phyloP scores from a whole-genome alignment of 2,329 filamentous ascomycete species.

The Ophiosphaerella herpotricha region DNA sequence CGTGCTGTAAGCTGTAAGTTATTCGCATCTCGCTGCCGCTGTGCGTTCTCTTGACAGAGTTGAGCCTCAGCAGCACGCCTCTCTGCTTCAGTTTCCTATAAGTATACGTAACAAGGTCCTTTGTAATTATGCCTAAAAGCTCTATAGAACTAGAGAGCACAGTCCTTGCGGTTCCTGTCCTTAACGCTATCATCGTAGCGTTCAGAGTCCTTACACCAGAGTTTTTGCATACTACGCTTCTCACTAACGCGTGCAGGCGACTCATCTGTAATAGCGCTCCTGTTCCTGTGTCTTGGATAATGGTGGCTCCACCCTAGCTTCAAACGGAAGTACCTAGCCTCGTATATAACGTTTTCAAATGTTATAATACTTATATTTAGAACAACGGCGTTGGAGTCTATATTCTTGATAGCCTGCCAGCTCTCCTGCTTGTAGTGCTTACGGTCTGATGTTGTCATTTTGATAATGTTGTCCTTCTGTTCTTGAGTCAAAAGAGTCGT shows the following conservation, averaged over 20 bases:
- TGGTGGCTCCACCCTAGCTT: too few species aligned
- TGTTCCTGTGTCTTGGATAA: too few species aligned
- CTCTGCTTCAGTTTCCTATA: background rate
- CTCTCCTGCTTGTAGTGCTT: too few species aligned
- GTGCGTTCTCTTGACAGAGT: background rate
- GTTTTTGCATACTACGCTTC: constrained; percentile 1
- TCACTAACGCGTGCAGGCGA: constrained; percentile 4
- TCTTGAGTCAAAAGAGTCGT: too few species aligned
- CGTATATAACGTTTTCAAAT: too few species aligned
- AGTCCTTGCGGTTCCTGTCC: background rate
- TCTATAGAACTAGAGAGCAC: constrained; percentile 4
- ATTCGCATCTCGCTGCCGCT: background rate
- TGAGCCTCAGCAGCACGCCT: background rate
- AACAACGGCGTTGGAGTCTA: too few species aligned
- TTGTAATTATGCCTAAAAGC: background rate
- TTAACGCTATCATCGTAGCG: constrained; percentile 1
- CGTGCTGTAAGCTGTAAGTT: background rate
- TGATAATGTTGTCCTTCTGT: too few species aligned
- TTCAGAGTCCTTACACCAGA: background rate
- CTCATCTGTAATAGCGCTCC: too few species aligned
- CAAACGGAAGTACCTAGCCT: too few species aligned
- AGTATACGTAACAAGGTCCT: constrained; percentile 3
- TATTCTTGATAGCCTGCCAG: too few species aligned
- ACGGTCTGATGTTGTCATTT: too few species aligned
- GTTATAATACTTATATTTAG: too few species aligned